Evolutionary conservation across 345 rosid genomes (phyloP).

Genomic region (Hibiscus trionum): DNA sequence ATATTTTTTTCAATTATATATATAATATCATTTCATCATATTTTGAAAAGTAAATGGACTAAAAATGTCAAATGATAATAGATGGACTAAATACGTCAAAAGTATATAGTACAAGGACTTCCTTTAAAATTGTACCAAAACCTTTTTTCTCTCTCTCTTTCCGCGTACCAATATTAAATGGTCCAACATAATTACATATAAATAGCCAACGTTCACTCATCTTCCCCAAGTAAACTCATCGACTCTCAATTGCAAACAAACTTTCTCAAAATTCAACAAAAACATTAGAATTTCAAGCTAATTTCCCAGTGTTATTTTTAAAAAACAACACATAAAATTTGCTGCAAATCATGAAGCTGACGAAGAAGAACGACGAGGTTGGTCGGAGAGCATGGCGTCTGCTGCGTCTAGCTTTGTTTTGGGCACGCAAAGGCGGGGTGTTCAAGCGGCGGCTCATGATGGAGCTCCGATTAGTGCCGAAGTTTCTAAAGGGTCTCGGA

Average conservation of each 20-base stretch:
- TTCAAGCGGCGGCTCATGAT: constrained; percentile 43
- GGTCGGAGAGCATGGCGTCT: constrained; percentile 39
- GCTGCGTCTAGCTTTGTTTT: constrained; percentile 46
- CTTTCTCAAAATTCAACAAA: background rate
- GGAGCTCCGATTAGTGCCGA: constrained; percentile 44
- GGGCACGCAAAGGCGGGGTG: constrained; percentile 65
- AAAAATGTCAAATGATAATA: too few species aligned
- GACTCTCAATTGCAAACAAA: background rate
- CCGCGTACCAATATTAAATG: background rate
- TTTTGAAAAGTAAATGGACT: too few species aligned
- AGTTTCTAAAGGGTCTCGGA: constrained; percentile 40
- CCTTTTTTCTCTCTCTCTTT: background rate
- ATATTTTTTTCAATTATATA: too few species aligned
- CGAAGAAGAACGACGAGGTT: constrained; percentile 19
- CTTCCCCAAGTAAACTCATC: background rate
- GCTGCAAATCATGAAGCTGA: background rate
- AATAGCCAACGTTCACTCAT: constrained; percentile 6
- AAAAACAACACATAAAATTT: background rate
- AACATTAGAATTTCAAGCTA: background rate
- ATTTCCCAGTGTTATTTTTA: background rate
- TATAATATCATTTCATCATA: too few species aligned
- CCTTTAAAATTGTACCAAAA: background rate
- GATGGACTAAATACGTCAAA: too few species aligned
- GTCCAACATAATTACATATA: background rate
- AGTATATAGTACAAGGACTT: too few species aligned